Evolutionary conservation across 495 filamentous ascomycete species (phyloP).

Genomic region (Penicillium mononematosum): DNA sequence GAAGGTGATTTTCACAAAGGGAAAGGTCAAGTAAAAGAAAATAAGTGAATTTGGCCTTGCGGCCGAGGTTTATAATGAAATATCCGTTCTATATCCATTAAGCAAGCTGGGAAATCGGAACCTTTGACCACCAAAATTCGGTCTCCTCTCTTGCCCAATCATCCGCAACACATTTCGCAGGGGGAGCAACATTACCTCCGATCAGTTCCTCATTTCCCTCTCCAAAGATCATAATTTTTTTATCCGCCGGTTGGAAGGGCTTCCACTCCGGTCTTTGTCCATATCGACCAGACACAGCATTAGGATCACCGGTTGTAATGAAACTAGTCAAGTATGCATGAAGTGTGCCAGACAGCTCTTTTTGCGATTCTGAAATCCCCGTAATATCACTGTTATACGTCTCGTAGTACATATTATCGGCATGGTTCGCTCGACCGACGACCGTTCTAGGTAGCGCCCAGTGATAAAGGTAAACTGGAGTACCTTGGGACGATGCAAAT

Average conservation of each 20-base stretch:
- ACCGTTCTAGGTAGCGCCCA: constrained; percentile 53
- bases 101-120: constrained; percentile 34
- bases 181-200: constrained; percentile 41
- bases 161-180: constrained; percentile 44
- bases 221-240: constrained; percentile 53
- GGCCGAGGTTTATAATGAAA: background rate
- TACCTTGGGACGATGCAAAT: constrained; percentile 40
- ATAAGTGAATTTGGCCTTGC: background rate
- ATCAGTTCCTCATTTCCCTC: constrained; percentile 60
- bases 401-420: constrained; percentile 57
- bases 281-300: constrained; percentile 32
- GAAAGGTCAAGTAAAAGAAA: background rate
- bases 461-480: constrained; percentile 57
- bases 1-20: no score
- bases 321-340: constrained; percentile 59
- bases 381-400: constrained; percentile 48
- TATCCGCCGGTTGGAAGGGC: constrained; percentile 19
- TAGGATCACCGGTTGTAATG: constrained; percentile 52
- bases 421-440: constrained; percentile 57
- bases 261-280: constrained; percentile 33
- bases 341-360: constrained; percentile 51
- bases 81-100: constrained; percentile 3
- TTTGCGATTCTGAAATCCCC: constrained; percentile 41
- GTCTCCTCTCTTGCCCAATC: constrained; percentile 50
- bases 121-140: constrained; percentile 56